A percentile compares a stretch with the other conserved stretches of the same genome.
Conservation (phyloP, 2,329 filamentous ascomycete genomes). For the Sporothrix pallida region DNA sequence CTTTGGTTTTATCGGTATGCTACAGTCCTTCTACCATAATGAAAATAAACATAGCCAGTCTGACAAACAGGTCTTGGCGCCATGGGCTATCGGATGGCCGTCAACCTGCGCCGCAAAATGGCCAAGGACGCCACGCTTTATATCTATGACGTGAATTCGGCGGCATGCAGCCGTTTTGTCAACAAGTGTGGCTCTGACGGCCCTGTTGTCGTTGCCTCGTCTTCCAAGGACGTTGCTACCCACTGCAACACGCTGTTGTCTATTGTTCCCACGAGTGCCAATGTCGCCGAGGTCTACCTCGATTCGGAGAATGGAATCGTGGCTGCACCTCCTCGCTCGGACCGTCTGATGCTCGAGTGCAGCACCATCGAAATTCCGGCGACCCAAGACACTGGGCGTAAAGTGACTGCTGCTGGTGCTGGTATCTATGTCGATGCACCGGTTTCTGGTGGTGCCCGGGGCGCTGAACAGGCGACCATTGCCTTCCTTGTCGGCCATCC, state of each 20-base stretch:
- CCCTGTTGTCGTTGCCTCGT: not conserved
- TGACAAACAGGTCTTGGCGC: not conserved
- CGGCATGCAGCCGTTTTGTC: not conserved
- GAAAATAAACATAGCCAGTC: no score
- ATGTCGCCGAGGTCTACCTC: not conserved
- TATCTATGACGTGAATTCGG: not conserved
- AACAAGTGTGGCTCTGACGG: not conserved
- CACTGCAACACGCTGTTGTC: not conserved
- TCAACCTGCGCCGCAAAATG: not conserved
- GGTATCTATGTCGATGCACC: not conserved
- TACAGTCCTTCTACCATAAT: no score
- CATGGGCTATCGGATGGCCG: not conserved
- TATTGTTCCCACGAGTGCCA: not conserved
- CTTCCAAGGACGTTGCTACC: not conserved
- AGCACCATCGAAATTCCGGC: not conserved
- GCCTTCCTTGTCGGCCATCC: not conserved
- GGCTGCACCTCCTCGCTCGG: no score
- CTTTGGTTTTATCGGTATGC: not conserved
- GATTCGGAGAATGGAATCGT: not conserved
- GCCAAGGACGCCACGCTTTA: not conserved
- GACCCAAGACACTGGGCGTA: not conserved
- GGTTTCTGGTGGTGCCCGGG: not conserved
- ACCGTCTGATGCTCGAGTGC: not conserved
- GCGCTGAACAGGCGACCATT: not conserved
- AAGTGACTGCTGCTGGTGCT: not conserved